Base-by-base conservation (phyloP, 176 grass and related monocot species). In the Tillandsia fasciculata region DNA sequence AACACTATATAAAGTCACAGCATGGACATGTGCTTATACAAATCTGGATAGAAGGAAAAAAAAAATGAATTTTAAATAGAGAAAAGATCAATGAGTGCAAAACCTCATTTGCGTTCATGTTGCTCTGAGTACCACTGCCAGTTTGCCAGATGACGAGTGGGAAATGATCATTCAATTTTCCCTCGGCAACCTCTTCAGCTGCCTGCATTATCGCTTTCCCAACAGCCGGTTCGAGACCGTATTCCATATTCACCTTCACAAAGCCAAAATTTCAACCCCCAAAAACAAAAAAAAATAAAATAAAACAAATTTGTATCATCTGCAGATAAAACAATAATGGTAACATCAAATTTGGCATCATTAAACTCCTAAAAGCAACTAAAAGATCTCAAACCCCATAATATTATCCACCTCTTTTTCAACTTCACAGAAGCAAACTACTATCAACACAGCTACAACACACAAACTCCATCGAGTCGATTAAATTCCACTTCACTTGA, bases 31-130 rank as follows among this genome's bases (percentile, higher is more conserved):
- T 42, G 33, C 33, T 42, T 42, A 42, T 6, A 42, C 33, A 42
- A 42, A 6, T 42, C 3, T 6, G 3, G 33, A 42, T 42, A 42
- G 33, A 42, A 42, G 33, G 33, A 6, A 42, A 42, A 42, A n/a
- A 42, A 42, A 42, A 7, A 42, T 42, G 33, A 42, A 42, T 7
- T 42, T 42, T 42, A 0, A 0, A 42, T 42, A 42, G 33, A 42
- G 33, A 42, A 42, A 42, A 42, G 33, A 42, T 61, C 17, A 23
- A 18, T 20, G 20, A 23, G 10, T 61, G 15, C 56, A 67, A 72
- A 42, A 96, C 94, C 94, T 99, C 94, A 72, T 99, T 99, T 49
- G 94, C 94, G 66, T 99, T 99, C 94, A 99, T 99, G 84, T 99
- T 99, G 87, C 94, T 99, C 73, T 99, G 94, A 23, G 94, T 99